These are phyloP conservation scores for Backusella circina DNA, from an alignment of 192 early-diverging fungal genomes.

Conservation along the genomic window DNA sequence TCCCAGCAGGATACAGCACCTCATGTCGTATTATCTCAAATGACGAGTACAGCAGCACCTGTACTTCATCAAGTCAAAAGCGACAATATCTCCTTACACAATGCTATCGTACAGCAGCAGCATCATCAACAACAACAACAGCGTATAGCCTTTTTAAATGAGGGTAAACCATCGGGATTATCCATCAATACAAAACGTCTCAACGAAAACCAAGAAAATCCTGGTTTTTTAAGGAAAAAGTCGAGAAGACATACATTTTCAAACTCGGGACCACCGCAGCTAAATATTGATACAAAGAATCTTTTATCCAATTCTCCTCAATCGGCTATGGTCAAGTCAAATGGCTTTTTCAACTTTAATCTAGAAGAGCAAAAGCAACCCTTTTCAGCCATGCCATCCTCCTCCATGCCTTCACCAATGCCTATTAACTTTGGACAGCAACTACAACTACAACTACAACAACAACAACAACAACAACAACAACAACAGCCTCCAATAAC, in stretches of 20 bases:
- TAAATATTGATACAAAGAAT: slow-evolving; percentile 9
- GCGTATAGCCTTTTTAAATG: background rate
- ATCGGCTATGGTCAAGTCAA: background rate
- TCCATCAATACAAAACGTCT: background rate
- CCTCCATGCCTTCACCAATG: background rate
- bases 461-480: slow-evolving; percentile 13
- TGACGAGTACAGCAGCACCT: background rate
- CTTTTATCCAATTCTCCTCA: background rate
- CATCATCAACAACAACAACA: slow-evolving; percentile 9
- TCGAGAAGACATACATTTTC: slow-evolving; percentile 24
- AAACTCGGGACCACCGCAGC: slow-evolving; percentile 1
- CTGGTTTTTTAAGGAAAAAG: background rate
- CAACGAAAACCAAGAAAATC: background rate
- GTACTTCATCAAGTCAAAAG: slow-evolving; percentile 17
- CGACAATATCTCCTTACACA: slow-evolving; percentile 15
- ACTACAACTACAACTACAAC: background rate
- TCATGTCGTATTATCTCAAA: slow-evolving; percentile 8
- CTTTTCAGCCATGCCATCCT: background rate
- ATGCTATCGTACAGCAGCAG: slow-evolving; percentile 14
- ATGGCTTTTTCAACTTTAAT: background rate
- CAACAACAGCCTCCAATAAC: slow-evolving; percentile 3
- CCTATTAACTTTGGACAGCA: background rate
- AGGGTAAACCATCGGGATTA: background rate
- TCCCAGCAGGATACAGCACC: background rate
- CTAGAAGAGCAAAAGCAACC: background rate